phyloP scores from a whole-genome alignment of 148 eudicot species.

The Diospyros kaki region DNA sequence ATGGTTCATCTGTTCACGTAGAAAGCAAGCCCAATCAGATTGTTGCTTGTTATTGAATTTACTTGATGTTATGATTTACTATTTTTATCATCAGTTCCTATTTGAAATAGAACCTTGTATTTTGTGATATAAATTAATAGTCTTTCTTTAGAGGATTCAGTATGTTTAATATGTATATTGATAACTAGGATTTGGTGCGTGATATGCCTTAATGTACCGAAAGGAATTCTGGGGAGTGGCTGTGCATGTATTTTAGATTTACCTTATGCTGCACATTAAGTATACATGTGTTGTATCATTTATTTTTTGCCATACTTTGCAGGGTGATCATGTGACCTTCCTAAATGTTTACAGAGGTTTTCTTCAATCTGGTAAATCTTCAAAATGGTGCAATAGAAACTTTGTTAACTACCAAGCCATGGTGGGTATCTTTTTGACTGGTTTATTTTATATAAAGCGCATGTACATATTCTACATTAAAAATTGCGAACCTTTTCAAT shows the following conservation, averaged over 20 bases:
- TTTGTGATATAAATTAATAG: neutral
- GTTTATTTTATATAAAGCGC: neutral
- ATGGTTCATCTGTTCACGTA: neutral
- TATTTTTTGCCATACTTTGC: conserved; percentile 23
- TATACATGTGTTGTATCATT: neutral
- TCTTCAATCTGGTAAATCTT: conserved; percentile 77
- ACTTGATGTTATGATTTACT: neutral
- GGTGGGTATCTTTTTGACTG: conserved; percentile 43
- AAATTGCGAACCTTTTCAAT: neutral
- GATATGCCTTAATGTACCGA: neutral
- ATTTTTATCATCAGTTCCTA: neutral
- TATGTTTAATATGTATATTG: too few species aligned
- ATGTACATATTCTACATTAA: too few species aligned
- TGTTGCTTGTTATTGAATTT: neutral
- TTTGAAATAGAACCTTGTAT: conserved; percentile 1
- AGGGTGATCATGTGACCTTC: conserved; percentile 98
- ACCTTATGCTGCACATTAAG: conserved; percentile 1
- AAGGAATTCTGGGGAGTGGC: neutral
- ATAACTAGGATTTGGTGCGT: neutral
- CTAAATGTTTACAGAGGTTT: conserved; percentile 93
- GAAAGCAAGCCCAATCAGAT: neutral
- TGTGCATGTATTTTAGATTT: neutral
- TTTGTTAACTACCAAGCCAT: conserved; percentile 91
- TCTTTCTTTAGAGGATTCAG: neutral
- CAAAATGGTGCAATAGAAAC: conserved; percentile 94